A percentile compares a stretch with the other conserved stretches of the same genome.
Conservation (phyloP, 148 eudicot species). For the Pouteria glomerata region DNA sequence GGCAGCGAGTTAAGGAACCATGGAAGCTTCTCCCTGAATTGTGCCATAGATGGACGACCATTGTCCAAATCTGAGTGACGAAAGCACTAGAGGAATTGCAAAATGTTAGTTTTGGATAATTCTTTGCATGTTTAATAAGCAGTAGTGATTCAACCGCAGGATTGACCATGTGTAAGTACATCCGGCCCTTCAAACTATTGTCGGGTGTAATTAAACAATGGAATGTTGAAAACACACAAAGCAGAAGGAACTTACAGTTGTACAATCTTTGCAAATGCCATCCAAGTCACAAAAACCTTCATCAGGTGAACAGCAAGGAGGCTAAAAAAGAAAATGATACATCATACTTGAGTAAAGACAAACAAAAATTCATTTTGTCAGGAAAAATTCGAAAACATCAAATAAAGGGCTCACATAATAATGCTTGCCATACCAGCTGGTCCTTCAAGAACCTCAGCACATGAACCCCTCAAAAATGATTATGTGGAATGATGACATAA, state of each 20-base stretch:
- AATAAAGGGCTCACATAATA: no score
- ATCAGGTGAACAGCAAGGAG: constrained; percentile 86
- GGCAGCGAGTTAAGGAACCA: constrained; percentile 94
- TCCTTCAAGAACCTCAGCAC: background rate
- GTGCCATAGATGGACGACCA: constrained; percentile 78
- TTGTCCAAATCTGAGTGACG: constrained; percentile 74
- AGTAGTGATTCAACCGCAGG: background rate
- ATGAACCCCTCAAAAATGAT: background rate
- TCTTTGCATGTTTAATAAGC: background rate
- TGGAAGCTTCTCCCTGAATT: constrained; percentile 90
- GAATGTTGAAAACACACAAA: no score
- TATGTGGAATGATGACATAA: no score
- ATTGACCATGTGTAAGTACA: background rate
- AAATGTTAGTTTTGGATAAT: constrained; percentile 8
- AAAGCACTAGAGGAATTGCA: constrained; percentile 51
- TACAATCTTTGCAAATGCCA: constrained; percentile 83
- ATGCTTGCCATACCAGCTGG: background rate
- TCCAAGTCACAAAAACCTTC: constrained; percentile 55
- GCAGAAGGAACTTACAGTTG: constrained; percentile 61
- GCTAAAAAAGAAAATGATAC: constrained; percentile 59
- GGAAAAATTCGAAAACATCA: no score
- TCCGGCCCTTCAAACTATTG: constrained; percentile 2
- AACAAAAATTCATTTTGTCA: no score
- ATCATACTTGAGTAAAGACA: no score
- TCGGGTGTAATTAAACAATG: no score